Evolutionary conservation across 225 moss, liverwort and hornwort species (phyloP).

Genomic region (Sphagnum contortum): DNA sequence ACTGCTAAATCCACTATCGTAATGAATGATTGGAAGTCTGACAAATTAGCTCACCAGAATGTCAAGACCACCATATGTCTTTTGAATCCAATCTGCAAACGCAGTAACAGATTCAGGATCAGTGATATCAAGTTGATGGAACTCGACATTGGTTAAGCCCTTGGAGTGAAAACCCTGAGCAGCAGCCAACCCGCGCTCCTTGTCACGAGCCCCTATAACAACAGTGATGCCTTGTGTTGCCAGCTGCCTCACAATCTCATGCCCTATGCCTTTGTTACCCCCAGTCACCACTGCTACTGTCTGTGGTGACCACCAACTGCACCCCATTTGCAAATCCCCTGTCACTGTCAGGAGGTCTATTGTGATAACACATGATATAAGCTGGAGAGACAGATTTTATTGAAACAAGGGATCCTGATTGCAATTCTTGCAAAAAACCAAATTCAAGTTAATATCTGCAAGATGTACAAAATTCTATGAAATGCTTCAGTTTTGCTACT

Average conservation of each 20-base stretch:
- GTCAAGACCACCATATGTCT: constrained; percentile 47
- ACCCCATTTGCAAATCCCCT: no score
- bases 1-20: neutral
- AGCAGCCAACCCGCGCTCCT: constrained; percentile 17
- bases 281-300: constrained; percentile 30
- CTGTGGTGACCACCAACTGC: constrained; percentile 20
- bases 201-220: constrained; percentile 35
- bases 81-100: constrained; percentile 39
- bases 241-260: constrained; percentile 10
- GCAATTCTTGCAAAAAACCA: no score
- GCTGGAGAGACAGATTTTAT: no score
- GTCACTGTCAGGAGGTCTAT: no score
- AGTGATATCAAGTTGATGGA: constrained; percentile 47
- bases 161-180: constrained; percentile 19
- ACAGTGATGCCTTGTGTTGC: constrained; percentile 14
- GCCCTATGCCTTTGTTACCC: constrained; percentile 16
- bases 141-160: constrained; percentile 36
- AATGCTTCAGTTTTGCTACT: no score
- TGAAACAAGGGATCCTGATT: no score
- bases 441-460: no score
- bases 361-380: no score
- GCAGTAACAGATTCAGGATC: constrained; percentile 22
- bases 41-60: constrained; percentile 24
- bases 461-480: no score
- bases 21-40: neutral